Evolutionary conservation across 106 monocot species (phyloP).

Genomic region (Dendrobium chrysotoxum): DNA sequence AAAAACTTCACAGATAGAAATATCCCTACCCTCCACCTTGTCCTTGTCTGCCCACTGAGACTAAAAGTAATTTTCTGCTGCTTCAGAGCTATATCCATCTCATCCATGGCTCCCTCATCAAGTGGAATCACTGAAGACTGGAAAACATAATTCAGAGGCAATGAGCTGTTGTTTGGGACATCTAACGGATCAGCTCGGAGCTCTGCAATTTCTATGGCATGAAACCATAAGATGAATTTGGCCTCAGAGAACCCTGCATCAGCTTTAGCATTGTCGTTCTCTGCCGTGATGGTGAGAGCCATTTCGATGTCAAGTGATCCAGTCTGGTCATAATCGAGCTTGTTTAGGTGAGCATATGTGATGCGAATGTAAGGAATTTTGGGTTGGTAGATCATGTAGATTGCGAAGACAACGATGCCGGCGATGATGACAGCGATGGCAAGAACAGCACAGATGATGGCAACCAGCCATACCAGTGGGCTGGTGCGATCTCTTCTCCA

Average conservation of each 20-base stretch:
- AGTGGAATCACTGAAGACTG: constrained; percentile 40
- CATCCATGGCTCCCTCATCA: constrained; percentile 33
- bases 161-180: constrained; percentile 45
- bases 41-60: constrained; percentile 51
- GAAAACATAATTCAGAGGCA: constrained; percentile 41
- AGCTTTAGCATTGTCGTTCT: constrained; percentile 52
- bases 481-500: constrained; percentile 20
- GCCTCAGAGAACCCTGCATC: constrained; percentile 36
- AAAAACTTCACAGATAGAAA: constrained; percentile 33
- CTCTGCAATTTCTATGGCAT: constrained; percentile 28
- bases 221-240: constrained; percentile 37
- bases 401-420: constrained; percentile 38
- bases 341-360: constrained; percentile 32
- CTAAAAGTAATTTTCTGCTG: constrained; percentile 31
- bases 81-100: constrained; percentile 50
- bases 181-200: constrained; percentile 41
- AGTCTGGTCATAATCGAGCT: constrained; percentile 49
- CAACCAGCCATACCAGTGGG: constrained; percentile 43
- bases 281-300: constrained; percentile 31
- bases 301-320: constrained; percentile 44
- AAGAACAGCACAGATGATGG: constrained; percentile 52
- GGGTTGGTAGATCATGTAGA: constrained; percentile 72
- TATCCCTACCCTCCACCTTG: constrained; percentile 53
- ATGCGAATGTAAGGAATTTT: constrained; percentile 50
- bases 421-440: constrained; percentile 52